Base-by-base conservation (phyloP, 2,329 filamentous ascomycete species). In the Cadophora luteo-olivacea region DNA sequence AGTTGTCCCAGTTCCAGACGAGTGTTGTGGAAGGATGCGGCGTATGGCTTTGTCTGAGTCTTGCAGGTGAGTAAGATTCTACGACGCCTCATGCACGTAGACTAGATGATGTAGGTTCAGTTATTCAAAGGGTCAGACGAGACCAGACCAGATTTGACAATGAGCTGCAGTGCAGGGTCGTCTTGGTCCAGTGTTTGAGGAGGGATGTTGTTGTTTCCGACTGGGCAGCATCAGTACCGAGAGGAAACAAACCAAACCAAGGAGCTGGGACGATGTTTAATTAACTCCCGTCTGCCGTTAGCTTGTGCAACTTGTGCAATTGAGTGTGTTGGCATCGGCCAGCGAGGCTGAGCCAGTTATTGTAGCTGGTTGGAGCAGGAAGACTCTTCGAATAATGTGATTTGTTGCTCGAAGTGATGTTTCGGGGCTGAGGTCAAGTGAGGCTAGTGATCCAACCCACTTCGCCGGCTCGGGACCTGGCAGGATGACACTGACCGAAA, bases 281-380 rank as follows among this genome's bases (percentile, higher is more conserved):
- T 54, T 29, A 16, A 29, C 4, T 29, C 14, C 25, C 25, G 24
- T 4, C 14, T 16, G 24, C 16, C 11, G 45, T 19, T 11, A 22
- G 2, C 19, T 54, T 54, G 51, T 48, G 45, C 45, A 48, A 48
- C 24, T 54, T 54, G 51, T 32, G 51, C 25, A 54, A 16, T 54
- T 32, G 9, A 32, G 7, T 54, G 51, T 19, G 51, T 16, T 54
- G 51, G 32, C 54, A 58, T 8, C n/a, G 32, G 54, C 54, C 54
- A 38, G 19, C 54, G 33, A 58, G 54, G 54, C 54, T 24, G 54
- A 58, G 54, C n/a, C n/a, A n/a, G 32, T 32, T 58, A 32, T 32
- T 16, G 2, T n/a, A 11, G 19, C n/a, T 54, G 14, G 24, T 38
- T 58, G 32, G 32, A 32, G 9, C 16, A 24, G n/a, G 6, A 22